Evolutionary conservation across 208 protist genomes (phyloP).

Genomic region (Crithidia expoeki): DNA sequence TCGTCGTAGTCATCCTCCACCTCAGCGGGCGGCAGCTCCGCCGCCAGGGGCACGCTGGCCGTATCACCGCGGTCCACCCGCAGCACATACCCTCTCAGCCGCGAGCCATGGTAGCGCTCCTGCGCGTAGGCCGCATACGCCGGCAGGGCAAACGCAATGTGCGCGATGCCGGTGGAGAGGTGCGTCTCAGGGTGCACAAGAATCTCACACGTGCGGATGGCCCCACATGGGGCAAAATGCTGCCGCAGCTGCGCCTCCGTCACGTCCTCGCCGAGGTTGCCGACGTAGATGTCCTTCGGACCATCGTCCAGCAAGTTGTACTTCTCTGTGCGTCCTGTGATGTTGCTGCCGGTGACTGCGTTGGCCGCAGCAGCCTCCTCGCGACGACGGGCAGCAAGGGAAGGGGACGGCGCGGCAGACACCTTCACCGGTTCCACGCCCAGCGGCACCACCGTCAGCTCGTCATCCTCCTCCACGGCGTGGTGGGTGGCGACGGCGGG

Average conservation of each 20-base stretch:
- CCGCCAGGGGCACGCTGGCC: slow-evolving; percentile 65
- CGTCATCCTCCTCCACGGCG: slow-evolving; percentile 26
- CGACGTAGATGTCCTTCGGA: slow-evolving; percentile 78
- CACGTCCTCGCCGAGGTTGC: slow-evolving; percentile 79
- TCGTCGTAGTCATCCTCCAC: slow-evolving; percentile 81
- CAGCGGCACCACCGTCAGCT: slow-evolving; percentile 46
- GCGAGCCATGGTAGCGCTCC: slow-evolving; percentile 83
- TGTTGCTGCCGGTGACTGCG: slow-evolving; percentile 36
- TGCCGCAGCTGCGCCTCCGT: slow-evolving; percentile 78
- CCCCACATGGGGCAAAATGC: slow-evolving; percentile 80
- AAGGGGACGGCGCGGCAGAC: background rate
- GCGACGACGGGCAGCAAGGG: slow-evolving; percentile 9
- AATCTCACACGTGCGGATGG: slow-evolving; percentile 68
- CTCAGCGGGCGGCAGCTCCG: slow-evolving; percentile 42
- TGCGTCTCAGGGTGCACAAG: slow-evolving; percentile 81
- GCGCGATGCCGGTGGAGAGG: slow-evolving; percentile 75
- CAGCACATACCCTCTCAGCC: slow-evolving; percentile 73
- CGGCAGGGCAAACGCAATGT: slow-evolving; percentile 75
- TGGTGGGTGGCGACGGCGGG: slow-evolving; percentile 1
- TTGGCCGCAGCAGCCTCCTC: slow-evolving; percentile 13
- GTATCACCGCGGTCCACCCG: slow-evolving; percentile 88
- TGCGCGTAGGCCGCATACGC: slow-evolving; percentile 87
- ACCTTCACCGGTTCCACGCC: slow-evolving; percentile 34
- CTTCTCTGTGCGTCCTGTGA: slow-evolving; percentile 76
- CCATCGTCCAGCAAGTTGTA: slow-evolving; percentile 86